phyloP scores from a whole-genome alignment of 768 basidiomycete species.

The Kwoniella mangroviensis region DNA sequence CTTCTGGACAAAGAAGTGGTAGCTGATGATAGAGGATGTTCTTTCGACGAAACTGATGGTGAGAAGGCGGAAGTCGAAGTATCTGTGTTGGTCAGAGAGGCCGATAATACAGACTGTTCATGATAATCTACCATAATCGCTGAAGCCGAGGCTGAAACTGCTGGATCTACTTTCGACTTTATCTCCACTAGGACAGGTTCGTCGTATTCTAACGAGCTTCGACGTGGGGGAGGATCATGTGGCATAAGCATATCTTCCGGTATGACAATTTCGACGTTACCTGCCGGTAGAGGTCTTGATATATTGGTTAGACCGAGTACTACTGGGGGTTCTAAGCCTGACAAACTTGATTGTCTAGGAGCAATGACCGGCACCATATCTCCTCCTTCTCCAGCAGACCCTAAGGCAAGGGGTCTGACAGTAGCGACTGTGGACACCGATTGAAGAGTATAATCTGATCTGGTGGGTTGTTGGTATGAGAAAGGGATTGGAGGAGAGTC shows the following conservation, averaged over 20 bases:
- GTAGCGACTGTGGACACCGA: constrained; percentile 39
- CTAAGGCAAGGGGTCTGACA: constrained; percentile 40
- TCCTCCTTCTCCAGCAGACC: neutral
- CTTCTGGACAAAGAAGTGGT: constrained; percentile 54
- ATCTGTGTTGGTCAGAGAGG: constrained; percentile 41
- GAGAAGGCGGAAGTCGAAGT: constrained; percentile 40
- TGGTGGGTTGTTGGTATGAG: constrained; percentile 35
- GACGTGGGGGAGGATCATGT: constrained; percentile 43
- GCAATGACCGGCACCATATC: constrained; percentile 13
- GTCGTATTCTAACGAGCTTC: constrained; percentile 39
- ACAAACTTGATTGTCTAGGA: constrained; percentile 29
- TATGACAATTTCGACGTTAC: constrained; percentile 25
- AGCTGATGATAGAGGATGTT: constrained; percentile 53
- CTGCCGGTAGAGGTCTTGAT: neutral
- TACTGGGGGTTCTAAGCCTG: neutral
- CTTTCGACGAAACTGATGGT: constrained; percentile 33
- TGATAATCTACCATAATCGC: constrained; percentile 17
- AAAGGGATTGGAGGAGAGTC: constrained; percentile 33
- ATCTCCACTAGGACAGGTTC: constrained; percentile 4
- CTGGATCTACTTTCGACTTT: constrained; percentile 11
- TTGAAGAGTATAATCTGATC: constrained; percentile 43
- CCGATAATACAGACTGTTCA: constrained; percentile 33
- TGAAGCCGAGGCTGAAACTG: constrained; percentile 11
- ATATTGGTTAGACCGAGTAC: constrained; percentile 29
- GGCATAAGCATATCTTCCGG: constrained; percentile 40